Evolutionary conservation across 352 stramenopile genomes (phyloP), one percentile per base, ranked within the genome.

Genomic region (Pythium sukuiense): DNA sequence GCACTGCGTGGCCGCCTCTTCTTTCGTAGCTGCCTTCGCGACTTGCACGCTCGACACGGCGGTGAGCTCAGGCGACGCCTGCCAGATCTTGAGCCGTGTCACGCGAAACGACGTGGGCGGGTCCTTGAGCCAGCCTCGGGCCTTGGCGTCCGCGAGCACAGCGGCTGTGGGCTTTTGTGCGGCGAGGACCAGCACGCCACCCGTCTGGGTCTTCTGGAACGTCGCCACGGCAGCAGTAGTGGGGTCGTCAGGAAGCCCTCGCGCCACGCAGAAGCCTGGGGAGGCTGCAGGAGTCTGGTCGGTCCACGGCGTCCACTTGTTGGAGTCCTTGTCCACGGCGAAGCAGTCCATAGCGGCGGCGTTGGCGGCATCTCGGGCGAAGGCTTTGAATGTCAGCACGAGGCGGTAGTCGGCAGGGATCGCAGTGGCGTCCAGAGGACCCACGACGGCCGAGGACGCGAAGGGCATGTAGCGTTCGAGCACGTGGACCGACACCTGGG

Each of bases 381-480:
- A 63, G 2, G 55, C 63, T 18, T 41, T 12, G 48, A 69, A 69
- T 16, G 63, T 63, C 9, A 64, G 55, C 55, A 63, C 53, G 55
- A 69, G 30, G 12, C 48, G 63, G 20, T 55, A 69, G 18, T 35
- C 29, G 16, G 13, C 26, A 30, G 12, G 1, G 16, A 26, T 35
- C 14, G 1, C 11, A 18, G 13, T n/a, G 30, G 26, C 8, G 18
- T 7, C 6, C 41, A 37, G 9, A 20, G 39, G 27, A 1, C 63
- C 55, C 26, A 69, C 55, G 7, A 32, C 43, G 3, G 27, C 59
- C 26, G 9, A 4, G 33, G 63, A 60, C 3, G 20, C 48, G 35
- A 63, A 69, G 14, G 63, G 63, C 18, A 53, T n/a, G 48, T 59
- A 69, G 24, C 55, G 55, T 43, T 69, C 63, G 13, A 53, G 33